Base-by-base conservation (phyloP, 2,329 filamentous ascomycete species). In the Penicillium rolfsii region DNA sequence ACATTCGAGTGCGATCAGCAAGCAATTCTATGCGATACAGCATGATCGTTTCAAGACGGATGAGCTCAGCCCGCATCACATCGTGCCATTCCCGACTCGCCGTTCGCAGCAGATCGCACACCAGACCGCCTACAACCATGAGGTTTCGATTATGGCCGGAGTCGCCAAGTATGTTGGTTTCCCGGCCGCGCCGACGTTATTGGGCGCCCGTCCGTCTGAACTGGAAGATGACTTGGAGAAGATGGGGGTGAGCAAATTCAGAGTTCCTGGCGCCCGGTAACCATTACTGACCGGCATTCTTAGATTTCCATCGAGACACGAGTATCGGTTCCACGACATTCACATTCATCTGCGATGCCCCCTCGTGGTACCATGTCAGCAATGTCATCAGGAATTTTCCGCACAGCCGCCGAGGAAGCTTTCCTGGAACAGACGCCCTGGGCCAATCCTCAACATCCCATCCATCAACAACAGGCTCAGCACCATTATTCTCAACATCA, bases 151-250 rank as follows among this genome's bases (percentile, higher is more conserved):
- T 30, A 81, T 99, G 59, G 89, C 93, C 5, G 94, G 94, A 40
- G 84, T 98, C 55, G 93, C 94, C 38, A 98, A 97, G 78, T 93
- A 97, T 74, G 89, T 96, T 71, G 95, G 95, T 26, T 99, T 99
- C 78, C 95, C 95, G 38, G 93, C 94, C 35, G 95, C 93, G n/a
- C 95, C 95, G 22, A 84, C 91, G 36, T 89, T 99, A 77, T 83
- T 83, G 60, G 85, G 90, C 45, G 90, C 91, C 28, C 88, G 89
- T 40, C 77, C 84, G 24, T 81, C 85, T 11, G 92, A 97, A 71
- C 79, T 95, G 50, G 91, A 97, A 58, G 89, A 94, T 53, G 95
- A 99, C 78, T 82, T 98, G 65, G 88, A 90, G 74, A 90, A 90
- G 68, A 97, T 99, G 83, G 89, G 90, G 72, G 93, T 97, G 81